A percentile compares a stretch with the other conserved stretches of the same genome.
Evolutionary conservation across 345 rosid species (phyloP).

Genomic region (Eucalyptus pauciflora): DNA sequence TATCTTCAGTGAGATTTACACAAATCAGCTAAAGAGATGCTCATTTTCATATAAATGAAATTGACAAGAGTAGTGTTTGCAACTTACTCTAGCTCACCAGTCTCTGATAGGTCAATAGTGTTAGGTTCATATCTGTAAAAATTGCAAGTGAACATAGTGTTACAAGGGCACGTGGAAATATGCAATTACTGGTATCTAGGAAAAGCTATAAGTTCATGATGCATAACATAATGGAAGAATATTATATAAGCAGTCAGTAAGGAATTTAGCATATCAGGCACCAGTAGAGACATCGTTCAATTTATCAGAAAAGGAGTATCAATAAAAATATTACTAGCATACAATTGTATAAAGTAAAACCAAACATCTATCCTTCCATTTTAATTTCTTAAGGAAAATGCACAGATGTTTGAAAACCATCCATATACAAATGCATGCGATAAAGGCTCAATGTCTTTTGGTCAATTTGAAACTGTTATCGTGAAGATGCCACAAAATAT

Average conservation of each 20-base stretch:
- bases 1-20: conserved; percentile 37
- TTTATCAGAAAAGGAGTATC: background rate
- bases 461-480: background rate
- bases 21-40: background rate
- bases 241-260: background rate
- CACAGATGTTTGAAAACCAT: background rate
- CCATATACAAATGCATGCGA: background rate
- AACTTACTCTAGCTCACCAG: conserved; percentile 85
- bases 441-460: background rate
- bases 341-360: background rate
- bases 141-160: background rate
- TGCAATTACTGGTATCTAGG: background rate
- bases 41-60: background rate
- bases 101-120: conserved; percentile 87
- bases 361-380: background rate
- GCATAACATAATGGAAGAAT: background rate
- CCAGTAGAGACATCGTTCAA: background rate
- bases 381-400: background rate
- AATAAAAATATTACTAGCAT: background rate
- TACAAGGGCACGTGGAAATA: background rate
- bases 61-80: background rate
- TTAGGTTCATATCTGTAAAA: conserved; percentile 86
- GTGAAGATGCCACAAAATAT: background rate
- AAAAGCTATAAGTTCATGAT: background rate
- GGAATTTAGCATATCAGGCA: background rate